A percentile compares a stretch with the other conserved stretches of the same genome.
phyloP scores from a whole-genome alignment of 371 early-diverging fungal genomes.

The Neoconidiobolus thromboides region DNA sequence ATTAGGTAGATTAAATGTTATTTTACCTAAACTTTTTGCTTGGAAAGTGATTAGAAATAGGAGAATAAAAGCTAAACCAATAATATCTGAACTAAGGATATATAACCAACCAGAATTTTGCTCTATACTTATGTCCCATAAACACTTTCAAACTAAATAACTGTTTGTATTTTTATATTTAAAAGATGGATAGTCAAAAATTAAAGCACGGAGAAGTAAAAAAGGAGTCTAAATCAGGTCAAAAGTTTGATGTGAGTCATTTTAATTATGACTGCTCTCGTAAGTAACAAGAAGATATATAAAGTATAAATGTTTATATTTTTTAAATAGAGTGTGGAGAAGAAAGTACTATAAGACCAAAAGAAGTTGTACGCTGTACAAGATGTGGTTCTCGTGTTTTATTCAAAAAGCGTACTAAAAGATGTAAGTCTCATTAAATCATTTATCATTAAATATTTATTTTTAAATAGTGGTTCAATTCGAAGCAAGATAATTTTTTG shows the following conservation, averaged over 20 bases:
- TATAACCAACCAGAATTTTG: no score
- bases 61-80: no score
- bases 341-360: neutral
- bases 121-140: no score
- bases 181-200: no score
- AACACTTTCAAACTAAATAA: no score
- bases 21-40: no score
- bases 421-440: neutral
- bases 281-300: neutral
- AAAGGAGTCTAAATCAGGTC: neutral
- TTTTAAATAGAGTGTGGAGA: neutral
- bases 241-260: neutral
- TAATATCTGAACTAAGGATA: no score
- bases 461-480: slow-evolving; percentile 1
- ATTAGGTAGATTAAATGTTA: no score
- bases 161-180: no score
- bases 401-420: slow-evolving; percentile 3
- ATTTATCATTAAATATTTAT: neutral
- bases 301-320: neutral
- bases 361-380: neutral
- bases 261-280: slow-evolving; percentile 1
- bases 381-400: neutral
- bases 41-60: no score
- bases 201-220: neutral
- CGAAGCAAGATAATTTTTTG: neutral